Base-by-base conservation (phyloP, 148 eudicot species). In the Suaeda aralocaspica region DNA sequence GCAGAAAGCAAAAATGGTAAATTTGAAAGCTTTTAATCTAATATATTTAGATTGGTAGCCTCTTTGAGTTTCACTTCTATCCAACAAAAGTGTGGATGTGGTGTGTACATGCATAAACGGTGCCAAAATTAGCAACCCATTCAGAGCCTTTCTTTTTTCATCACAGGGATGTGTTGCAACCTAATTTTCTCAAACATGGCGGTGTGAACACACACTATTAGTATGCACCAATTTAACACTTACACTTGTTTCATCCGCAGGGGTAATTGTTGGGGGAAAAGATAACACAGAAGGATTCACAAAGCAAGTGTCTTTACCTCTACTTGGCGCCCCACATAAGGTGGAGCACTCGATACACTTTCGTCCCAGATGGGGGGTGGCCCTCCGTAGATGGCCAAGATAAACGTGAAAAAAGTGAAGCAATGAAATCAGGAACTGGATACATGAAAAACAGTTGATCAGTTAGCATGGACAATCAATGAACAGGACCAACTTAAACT, bases 371-470 rank as follows among this genome's bases (percentile, higher is more conserved):
- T 57, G 87, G 64, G 71, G 97, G 83, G 56, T 46, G 89, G 70
- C 74, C 83, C 83, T 58, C 89, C 33, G 41, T 74, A 51, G 95
- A 89, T 50, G 92, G 92, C 88, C 76, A 85, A 57, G 92, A 82
- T 60, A 91, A 55, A 61, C 95, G 84, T 26, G 92, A 85, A 83
- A 93, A 93, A 69, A 89, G 75, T 25, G 96, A 85, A 46, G 92
- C 85, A 55, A 93, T 70, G 75, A 82, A 82, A 67, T 77, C 86
- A 50, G 98, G 96, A 90, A 85, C 98, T 93, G 88, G 76, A 76
- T 76, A 70, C 46, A 51, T n/a, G 51, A 72, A 70, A 68, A 44
- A 7, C 64, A 59, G 16, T 29, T 30, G 45, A 24, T 34, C 6
- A n/a, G 63, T 61, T 29, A 36, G 52, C 44, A 45, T 12, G 45